Evolutionary conservation across 208 protist genomes (phyloP), one percentile per base, ranked within the genome.

Genomic region (Leishmania aethiopica): DNA sequence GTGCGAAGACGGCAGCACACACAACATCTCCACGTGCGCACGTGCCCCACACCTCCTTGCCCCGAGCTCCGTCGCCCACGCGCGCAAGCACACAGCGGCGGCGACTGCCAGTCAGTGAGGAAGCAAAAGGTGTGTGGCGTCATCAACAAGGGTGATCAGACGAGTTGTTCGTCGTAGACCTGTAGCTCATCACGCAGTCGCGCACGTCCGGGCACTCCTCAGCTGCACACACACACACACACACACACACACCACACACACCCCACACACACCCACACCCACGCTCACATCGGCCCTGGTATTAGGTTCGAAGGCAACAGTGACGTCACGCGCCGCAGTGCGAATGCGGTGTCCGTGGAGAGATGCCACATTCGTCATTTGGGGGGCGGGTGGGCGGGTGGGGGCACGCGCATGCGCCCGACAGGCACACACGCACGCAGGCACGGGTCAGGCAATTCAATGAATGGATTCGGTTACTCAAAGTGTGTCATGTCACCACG

Each of bases 401-500:
- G 42, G 42, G 0, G 42, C 19, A 49, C 60, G 25, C 42, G 22
- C 42, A 53, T 49, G 67, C 67, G 42, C 2, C 45, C 10, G 45
- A 49, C 45, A 49, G 0, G 45, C 45, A 49, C 45, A 10, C 40
- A 47, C 42, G 3, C 71, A 75, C 19, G 51, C 25, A 28, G 19
- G 69, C n/a, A 15, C 25, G 71, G n/a, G 47, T 42, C 71, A 75
- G 71, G 25, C 45, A 22, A 47, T 45, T 75, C 51, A 69, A 81
- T 85, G 77, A 81, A 85, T 85, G 82, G 76, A 81, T 85, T 40
- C 51, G 45, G 73, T 81, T 80, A 84, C 75, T 75, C 81, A 84
- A 84, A 84, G 80, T 86, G 83, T 87, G 79, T 87, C 84, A 87
- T 84, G 84, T 87, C 81, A 84, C 84, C 84, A 81, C 81, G 69